phyloP scores from a whole-genome alignment of 345 rosid species.

The Citrus trifoliata region DNA sequence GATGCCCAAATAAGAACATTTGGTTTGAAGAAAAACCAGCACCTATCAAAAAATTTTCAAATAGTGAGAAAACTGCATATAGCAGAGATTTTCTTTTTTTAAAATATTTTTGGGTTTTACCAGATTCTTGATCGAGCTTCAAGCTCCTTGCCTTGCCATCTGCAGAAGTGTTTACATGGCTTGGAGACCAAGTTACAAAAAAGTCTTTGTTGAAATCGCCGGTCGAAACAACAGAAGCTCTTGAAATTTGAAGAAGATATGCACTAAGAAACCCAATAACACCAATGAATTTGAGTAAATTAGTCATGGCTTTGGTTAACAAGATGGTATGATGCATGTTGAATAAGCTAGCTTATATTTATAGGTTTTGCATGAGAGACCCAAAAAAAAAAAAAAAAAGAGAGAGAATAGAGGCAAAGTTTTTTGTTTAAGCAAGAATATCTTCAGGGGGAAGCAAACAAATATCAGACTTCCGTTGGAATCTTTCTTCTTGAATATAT shows the following conservation, averaged over 20 bases:
- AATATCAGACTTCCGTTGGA: conserved; percentile 5
- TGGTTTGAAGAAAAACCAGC: conserved; percentile 67
- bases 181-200: conserved; percentile 71
- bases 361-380: conserved; percentile 29
- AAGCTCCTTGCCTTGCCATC: conserved; percentile 66
- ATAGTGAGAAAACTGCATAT: not conserved
- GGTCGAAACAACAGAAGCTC: conserved; percentile 53
- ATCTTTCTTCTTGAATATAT: not conserved
- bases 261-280: conserved; percentile 22
- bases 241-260: conserved; percentile 30
- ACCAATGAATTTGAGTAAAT: not conserved
- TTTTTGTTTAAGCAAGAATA: conserved; percentile 30
- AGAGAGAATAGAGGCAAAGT: conserved; percentile 8
- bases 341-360: conserved; percentile 14
- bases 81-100: too few species aligned
- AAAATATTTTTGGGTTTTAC: conserved; percentile 20
- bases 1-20: conserved; percentile 68
- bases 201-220: conserved; percentile 71
- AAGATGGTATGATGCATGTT: conserved; percentile 3
- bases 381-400: not conserved
- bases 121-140: conserved; percentile 75
- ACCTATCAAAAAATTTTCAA: conserved; percentile 31
- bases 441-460: conserved; percentile 42
- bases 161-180: conserved; percentile 60
- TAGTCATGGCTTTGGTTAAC: conserved; percentile 22